Conservation (phyloP, 2,329 filamentous ascomycete species). For the Didymella lethalis region DNA sequence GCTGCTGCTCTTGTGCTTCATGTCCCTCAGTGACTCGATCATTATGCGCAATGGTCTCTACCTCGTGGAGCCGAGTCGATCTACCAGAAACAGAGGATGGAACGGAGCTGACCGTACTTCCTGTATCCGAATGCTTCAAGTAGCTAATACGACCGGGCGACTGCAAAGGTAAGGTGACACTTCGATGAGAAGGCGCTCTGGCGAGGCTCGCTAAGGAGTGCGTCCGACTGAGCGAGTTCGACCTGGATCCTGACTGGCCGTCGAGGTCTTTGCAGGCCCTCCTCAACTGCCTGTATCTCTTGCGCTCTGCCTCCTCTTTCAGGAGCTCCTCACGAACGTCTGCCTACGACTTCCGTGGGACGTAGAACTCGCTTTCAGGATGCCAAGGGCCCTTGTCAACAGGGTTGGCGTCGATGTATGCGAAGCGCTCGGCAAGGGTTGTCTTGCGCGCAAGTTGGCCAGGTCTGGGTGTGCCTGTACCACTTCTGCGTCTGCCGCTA, state of each 20-base stretch:
- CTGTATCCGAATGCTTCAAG: slow-evolving; percentile 18
- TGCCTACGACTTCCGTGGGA: slow-evolving; percentile 19
- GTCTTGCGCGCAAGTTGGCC: slow-evolving; percentile 5
- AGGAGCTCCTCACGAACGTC: slow-evolving; percentile 12
- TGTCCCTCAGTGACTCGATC: slow-evolving; percentile 47
- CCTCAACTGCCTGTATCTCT: slow-evolving; percentile 16
- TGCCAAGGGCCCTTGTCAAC: slow-evolving; percentile 19
- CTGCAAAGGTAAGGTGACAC: background rate
- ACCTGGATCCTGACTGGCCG: slow-evolving; percentile 31
- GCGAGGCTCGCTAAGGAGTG: slow-evolving; percentile 6
- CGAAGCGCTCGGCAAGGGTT: slow-evolving; percentile 15
- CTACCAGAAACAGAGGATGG: slow-evolving; percentile 20
- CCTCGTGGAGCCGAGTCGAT: slow-evolving; percentile 20
- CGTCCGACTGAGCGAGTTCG: slow-evolving; percentile 24
- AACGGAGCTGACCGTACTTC: slow-evolving; percentile 21
- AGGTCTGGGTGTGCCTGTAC: slow-evolving; percentile 4
- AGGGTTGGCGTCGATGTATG: slow-evolving; percentile 13
- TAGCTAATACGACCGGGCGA: slow-evolving; percentile 7
- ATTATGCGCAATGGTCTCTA: slow-evolving; percentile 29
- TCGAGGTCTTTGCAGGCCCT: slow-evolving; percentile 29
- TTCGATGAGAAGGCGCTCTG: slow-evolving; percentile 22
- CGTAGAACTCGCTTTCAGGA: slow-evolving; percentile 13
- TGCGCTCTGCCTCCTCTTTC: slow-evolving; percentile 12
- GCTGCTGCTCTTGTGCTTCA: slow-evolving; percentile 45
- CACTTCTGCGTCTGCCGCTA: slow-evolving; percentile 5